phyloP scores from a whole-genome alignment of 1,284 basidiomycete species.

The Peniophora sp. region DNA sequence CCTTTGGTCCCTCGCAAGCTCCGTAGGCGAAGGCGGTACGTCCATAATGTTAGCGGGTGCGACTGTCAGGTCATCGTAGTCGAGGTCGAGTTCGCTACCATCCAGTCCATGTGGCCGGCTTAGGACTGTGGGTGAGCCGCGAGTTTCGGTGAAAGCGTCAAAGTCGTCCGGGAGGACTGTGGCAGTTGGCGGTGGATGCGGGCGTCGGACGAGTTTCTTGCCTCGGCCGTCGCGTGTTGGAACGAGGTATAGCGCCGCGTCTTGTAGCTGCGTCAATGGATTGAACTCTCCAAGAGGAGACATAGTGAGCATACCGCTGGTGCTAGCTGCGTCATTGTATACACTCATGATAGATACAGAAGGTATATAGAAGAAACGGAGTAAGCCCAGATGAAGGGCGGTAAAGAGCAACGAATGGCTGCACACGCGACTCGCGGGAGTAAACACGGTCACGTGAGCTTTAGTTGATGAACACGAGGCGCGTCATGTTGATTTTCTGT shows the following conservation, averaged over 20 bases:
- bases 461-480: no score
- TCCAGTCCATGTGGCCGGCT: constrained; percentile 22
- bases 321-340: constrained; percentile 12
- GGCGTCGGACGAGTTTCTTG: constrained; percentile 18
- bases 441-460: no score
- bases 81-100: constrained; percentile 16
- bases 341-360: constrained; percentile 6
- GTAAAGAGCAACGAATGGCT: no score
- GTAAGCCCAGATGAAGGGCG: no score
- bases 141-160: constrained; percentile 28
- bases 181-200: constrained; percentile 26
- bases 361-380: neutral
- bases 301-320: constrained; percentile 6
- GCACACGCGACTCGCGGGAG: no score
- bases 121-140: constrained; percentile 26
- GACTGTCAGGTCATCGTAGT: constrained; percentile 23
- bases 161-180: constrained; percentile 32
- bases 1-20: neutral
- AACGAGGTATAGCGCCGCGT: constrained; percentile 21
- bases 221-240: constrained; percentile 18
- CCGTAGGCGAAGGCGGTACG: neutral
- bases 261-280: constrained; percentile 3
- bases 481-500: no score
- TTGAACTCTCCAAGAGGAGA: no score
- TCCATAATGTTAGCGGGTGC: neutral